Conservation (phyloP, 345 rosid species). For the Camelina sativa region DNA sequence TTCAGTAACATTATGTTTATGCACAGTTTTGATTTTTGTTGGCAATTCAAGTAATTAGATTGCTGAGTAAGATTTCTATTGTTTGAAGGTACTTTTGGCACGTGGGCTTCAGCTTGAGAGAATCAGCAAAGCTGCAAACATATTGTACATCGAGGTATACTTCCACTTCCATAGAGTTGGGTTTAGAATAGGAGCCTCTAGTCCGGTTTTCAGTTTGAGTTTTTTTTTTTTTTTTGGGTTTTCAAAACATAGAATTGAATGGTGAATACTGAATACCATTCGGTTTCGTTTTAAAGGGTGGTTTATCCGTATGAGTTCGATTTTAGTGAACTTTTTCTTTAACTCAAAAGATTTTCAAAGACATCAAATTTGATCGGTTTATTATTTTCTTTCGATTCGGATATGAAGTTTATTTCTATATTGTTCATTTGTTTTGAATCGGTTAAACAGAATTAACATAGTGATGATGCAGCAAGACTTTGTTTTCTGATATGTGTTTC, state of each 20-base stretch:
- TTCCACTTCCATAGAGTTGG: not conserved
- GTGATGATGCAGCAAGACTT: conserved; percentile 5
- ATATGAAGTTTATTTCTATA: not conserved
- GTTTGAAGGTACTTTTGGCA: conserved; percentile 68
- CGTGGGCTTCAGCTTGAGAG: conserved; percentile 93
- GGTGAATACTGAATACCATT: not conserved
- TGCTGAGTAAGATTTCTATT: conserved; percentile 1
- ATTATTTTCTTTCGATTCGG: not conserved
- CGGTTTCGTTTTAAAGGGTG: not conserved
- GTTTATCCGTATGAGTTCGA: not conserved
- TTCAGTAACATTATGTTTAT: conserved; percentile 1
- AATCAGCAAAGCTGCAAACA: conserved; percentile 73
- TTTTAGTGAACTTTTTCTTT: not conserved
- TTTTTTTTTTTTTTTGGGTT: not conserved
- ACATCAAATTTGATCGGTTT: not conserved
- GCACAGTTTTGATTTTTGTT: not conserved
- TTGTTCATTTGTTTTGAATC: not conserved
- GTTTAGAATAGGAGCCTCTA: not conserved
- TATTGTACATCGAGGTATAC: conserved; percentile 69
- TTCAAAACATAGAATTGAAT: not conserved
- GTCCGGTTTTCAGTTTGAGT: not conserved
- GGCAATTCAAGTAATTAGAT: not conserved
- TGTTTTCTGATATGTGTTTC: not conserved
- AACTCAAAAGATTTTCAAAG: not conserved
- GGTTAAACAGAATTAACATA: not conserved